Conservation (phyloP, 2,329 filamentous ascomycete species). For the Verticillium isaacii region DNA sequence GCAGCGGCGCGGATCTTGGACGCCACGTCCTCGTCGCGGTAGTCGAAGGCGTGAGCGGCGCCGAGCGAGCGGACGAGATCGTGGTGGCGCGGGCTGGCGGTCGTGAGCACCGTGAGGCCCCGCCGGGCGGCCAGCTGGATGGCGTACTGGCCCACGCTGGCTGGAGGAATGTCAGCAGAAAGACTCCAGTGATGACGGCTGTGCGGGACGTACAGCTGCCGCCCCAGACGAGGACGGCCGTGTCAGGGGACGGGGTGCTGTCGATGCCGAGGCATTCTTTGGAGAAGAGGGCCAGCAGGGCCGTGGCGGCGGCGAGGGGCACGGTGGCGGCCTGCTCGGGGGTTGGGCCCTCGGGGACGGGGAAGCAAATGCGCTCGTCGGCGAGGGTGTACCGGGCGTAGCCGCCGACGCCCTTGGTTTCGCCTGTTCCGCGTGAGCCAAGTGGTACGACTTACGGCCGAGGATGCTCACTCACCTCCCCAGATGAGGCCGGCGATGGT, state of each 20-base stretch:
- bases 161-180: conserved; percentile 11
- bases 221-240: conserved; percentile 34
- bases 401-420: conserved; percentile 27
- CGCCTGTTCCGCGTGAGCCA: conserved; percentile 5
- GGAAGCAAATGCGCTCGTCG: conserved; percentile 34
- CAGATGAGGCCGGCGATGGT: conserved; percentile 20
- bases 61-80: conserved; percentile 25
- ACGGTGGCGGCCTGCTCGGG: conserved; percentile 28
- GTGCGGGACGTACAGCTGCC: conserved; percentile 30
- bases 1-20: conserved; percentile 25
- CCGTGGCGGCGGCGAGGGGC: conserved; percentile 31
- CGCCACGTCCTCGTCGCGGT: conserved; percentile 29
- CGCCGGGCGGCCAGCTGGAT: conserved; percentile 26
- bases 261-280: conserved; percentile 28
- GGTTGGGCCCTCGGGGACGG: conserved; percentile 23
- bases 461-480: conserved; percentile 15
- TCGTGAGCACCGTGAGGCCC: conserved; percentile 28
- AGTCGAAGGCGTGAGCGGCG: conserved; percentile 32
- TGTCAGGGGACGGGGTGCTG: conserved; percentile 3
- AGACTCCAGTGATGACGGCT: too few relatives aligned
- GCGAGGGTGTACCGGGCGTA: conserved; percentile 34
- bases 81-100: conserved; percentile 26
- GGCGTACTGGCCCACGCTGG: conserved; percentile 30
- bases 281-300: conserved; percentile 34
- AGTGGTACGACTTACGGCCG: background rate